These are phyloP conservation scores for Neurospora sp. DNA, from an alignment of 495 filamentous ascomycete species.

Conservation along the genomic window DNA sequence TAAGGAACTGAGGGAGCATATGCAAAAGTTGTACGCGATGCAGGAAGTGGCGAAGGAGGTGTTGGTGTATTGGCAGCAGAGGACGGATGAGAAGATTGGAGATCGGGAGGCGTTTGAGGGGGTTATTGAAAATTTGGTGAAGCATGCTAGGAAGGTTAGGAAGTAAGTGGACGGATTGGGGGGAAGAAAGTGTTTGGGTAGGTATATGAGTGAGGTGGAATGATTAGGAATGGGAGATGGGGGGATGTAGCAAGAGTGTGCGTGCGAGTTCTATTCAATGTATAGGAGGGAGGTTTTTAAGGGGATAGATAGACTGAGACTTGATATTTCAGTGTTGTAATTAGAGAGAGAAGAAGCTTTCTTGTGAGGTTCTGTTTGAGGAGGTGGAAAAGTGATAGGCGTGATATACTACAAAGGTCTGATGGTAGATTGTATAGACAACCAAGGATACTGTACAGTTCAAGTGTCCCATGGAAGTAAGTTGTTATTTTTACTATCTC, in stretches of 20 bases:
- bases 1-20: conserved; percentile 62
- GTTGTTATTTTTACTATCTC: too few relatives aligned
- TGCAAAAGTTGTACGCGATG: conserved; percentile 58
- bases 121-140: conserved; percentile 96
- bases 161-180: conserved; percentile 34
- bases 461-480: too few relatives aligned
- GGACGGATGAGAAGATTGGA: conserved; percentile 69
- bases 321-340: not conserved
- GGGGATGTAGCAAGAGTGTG: too few relatives aligned
- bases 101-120: conserved; percentile 96
- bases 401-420: not conserved
- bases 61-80: conserved; percentile 81
- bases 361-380: not conserved
- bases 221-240: too few relatives aligned
- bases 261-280: not conserved
- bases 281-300: not conserved
- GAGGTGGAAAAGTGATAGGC: not conserved
- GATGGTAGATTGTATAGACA: too few relatives aligned
- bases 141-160: conserved; percentile 80
- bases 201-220: not conserved
- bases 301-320: not conserved
- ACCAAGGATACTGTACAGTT: too few relatives aligned
- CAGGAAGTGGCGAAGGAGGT: conserved; percentile 61
- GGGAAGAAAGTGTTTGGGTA: not conserved
- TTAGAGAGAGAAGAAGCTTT: not conserved